Evolutionary conservation across 805 yeast species (phyloP), one percentile per base, ranked within the genome.

Genomic region (Jamesozyma piceae): DNA sequence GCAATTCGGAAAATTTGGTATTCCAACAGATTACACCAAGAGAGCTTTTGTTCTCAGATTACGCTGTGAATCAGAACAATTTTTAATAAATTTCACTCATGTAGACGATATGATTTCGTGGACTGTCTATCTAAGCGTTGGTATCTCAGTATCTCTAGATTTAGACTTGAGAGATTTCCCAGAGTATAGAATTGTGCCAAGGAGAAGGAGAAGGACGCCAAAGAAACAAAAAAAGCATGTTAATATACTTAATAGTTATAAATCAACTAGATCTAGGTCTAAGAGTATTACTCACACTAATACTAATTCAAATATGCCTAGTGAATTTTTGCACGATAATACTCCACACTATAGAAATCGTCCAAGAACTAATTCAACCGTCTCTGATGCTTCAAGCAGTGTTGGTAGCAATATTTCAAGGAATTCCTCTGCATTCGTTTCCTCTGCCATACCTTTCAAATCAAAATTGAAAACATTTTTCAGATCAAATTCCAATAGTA

Each of bases 11-110:
- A 78, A 73, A 52, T 64, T 85, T 36, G 98, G 98, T 0, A 66
- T 87, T 13, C 96, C 97, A 0, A 69, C 77, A 2, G 98, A 90
- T 62, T 87, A 87, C 62, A 74, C 72, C 44, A 86, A 87, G 59
- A 74, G 73, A 49, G 70, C 75, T 15, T 74, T 78, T 55, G 85
- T 81, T 4, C 61, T 88, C 32, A 66, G 98, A 39, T 51, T 90
- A 15, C 73, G 98, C 18, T 73, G 82, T 30, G 97, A 90, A 62
- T 74, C 81, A 32, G 88, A 85, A 60, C 97, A 90, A 60, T 72
- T 86, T 47, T 59, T 90, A 34, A 50, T 90, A 2, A 78, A 76
- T 43, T 85, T 85, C 53, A 60, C 74, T 2, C 68, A 72, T 34
- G 72, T 80, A 3, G 77, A 76, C 52, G 80, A 77, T 30, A 72